phyloP scores from a whole-genome alignment of 2,329 filamentous ascomycete species.

The Arthrobotrys iridis region DNA sequence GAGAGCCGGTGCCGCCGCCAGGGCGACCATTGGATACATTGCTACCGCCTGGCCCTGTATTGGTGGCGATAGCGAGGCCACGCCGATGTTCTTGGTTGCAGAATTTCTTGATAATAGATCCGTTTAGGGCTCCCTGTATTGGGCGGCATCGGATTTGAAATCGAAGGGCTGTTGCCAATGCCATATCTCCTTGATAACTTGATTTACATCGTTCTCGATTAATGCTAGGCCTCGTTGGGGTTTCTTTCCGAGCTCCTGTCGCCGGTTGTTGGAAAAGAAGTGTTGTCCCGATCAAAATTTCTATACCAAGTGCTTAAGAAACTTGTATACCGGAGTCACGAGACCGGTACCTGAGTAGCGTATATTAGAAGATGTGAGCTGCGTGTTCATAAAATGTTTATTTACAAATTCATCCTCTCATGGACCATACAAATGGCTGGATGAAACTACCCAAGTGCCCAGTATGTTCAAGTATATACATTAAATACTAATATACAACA shows the following conservation, averaged over 20 bases:
- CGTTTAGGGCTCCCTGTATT: neutral
- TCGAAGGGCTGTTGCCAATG: neutral
- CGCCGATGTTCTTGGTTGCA: neutral
- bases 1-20: slow-evolving; percentile 62
- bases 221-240: neutral
- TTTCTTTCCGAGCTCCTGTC: neutral
- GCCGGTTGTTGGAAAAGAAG: neutral
- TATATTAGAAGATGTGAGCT: too few species aligned
- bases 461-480: slow-evolving; percentile 1
- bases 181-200: neutral
- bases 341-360: too few species aligned
- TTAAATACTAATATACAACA: slow-evolving; percentile 1
- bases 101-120: neutral
- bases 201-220: too few species aligned
- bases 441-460: too few species aligned
- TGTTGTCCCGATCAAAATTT: neutral
- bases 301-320: too few species aligned
- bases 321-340: too few species aligned
- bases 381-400: too few species aligned
- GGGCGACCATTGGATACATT: neutral
- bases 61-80: neutral
- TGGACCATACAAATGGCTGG: too few species aligned
- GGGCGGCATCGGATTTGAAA: neutral
- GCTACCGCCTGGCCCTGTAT: neutral
- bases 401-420: too few species aligned